Conservation (phyloP, 805 yeast genomes). For the Myxozyma monticola region DNA sequence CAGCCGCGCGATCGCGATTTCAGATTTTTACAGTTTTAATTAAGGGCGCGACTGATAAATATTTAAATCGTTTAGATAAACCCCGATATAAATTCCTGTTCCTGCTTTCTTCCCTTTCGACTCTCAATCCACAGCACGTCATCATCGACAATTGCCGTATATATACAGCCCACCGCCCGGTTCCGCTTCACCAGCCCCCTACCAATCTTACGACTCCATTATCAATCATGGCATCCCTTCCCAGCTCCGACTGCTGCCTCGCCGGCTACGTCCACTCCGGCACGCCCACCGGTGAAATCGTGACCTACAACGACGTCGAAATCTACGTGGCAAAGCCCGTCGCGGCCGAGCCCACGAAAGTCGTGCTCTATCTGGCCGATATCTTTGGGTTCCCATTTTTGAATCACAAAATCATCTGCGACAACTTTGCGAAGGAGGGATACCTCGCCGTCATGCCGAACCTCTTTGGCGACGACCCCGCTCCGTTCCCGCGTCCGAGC, state of each 20-base stretch:
- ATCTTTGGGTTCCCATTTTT: conserved; percentile 57
- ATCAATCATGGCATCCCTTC: conserved; percentile 39
- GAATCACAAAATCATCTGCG: conserved; percentile 48
- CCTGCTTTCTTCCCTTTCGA: not conserved
- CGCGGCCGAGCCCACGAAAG: conserved; percentile 45
- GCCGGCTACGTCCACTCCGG: conserved; percentile 34
- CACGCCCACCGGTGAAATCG: conserved; percentile 15
- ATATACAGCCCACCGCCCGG: not conserved
- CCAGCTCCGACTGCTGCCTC: conserved; percentile 39
- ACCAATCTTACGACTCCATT: not conserved
- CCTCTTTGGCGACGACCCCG: conserved; percentile 53
- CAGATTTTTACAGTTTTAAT: too few relatives aligned
- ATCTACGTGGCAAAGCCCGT: conserved; percentile 43
- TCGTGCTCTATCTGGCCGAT: conserved; percentile 63
- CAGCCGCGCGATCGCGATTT: too few relatives aligned
- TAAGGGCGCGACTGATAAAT: too few relatives aligned
- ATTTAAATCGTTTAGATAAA: too few relatives aligned
- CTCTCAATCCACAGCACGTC: too few relatives aligned
- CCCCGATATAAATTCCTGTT: not conserved
- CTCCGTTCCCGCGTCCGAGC: conserved; percentile 34
- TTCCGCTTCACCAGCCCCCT: not conserved
- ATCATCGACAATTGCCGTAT: too few relatives aligned
- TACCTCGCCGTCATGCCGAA: conserved; percentile 66
- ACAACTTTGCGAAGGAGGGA: conserved; percentile 50
- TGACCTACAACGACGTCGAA: conserved; percentile 17